These are phyloP conservation scores for Mycena floridula DNA, from an alignment of 768 basidiomycete species.

Conservation along the genomic window DNA sequence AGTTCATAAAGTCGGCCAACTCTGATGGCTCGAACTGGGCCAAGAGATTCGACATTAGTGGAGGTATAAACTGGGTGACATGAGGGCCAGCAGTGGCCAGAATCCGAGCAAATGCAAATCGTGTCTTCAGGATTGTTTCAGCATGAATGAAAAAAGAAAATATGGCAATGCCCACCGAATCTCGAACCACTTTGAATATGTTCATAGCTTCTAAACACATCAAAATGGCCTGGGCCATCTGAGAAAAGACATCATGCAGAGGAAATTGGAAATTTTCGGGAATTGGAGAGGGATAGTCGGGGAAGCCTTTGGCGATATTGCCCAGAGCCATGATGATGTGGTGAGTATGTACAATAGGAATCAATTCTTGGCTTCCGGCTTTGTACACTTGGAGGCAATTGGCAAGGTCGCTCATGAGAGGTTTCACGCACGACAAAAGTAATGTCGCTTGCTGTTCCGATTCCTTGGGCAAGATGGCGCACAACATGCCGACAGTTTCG, in stretches of 20 bases:
- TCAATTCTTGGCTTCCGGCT: constrained; percentile 53
- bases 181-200: constrained; percentile 77
- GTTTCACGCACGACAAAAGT: constrained; percentile 73
- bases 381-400: constrained; percentile 47
- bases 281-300: constrained; percentile 73
- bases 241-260: constrained; percentile 71
- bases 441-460: constrained; percentile 64
- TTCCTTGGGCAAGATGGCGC: constrained; percentile 64
- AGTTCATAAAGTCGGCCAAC: constrained; percentile 92
- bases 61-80: constrained; percentile 82
- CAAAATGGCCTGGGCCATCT: constrained; percentile 82
- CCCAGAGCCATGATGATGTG: constrained; percentile 94
- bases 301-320: constrained; percentile 94
- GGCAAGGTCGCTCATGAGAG: constrained; percentile 70
- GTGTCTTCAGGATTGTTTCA: constrained; percentile 47
- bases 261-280: constrained; percentile 65
- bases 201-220: constrained; percentile 88
- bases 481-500: constrained; percentile 82
- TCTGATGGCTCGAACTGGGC: constrained; percentile 90
- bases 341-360: constrained; percentile 83
- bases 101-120: constrained; percentile 90
- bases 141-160: background rate
- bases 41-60: constrained; percentile 86
- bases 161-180: constrained; percentile 59
- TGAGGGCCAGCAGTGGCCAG: constrained; percentile 83